Evolutionary conservation across 108 stramenopile genomes (phyloP).

Genomic region (Poteriospumella lacustris): DNA sequence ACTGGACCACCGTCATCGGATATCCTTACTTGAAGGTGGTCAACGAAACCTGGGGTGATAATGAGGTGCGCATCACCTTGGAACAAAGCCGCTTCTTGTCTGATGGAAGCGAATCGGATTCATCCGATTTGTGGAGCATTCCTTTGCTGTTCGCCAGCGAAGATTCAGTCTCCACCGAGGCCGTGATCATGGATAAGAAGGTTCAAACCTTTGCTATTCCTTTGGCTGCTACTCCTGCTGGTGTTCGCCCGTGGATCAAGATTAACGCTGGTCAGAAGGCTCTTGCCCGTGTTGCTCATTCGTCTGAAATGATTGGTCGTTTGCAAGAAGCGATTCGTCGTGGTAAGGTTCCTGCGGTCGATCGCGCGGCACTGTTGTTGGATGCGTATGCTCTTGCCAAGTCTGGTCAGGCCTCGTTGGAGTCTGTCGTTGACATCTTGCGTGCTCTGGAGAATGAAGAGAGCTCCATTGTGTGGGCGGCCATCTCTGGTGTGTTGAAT

Average conservation of each 20-base stretch:
- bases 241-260: constrained; percentile 76
- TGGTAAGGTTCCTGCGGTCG: constrained; percentile 62
- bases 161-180: constrained; percentile 58
- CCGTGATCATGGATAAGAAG: constrained; percentile 74
- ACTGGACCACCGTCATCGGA: constrained; percentile 70
- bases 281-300: constrained; percentile 76
- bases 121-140: constrained; percentile 82
- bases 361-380: constrained; percentile 75
- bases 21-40: constrained; percentile 66
- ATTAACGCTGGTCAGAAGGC: constrained; percentile 89
- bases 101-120: no score
- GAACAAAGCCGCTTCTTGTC: constrained; percentile 8
- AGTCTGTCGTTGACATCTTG: constrained; percentile 66
- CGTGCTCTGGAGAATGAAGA: constrained; percentile 70
- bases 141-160: constrained; percentile 74
- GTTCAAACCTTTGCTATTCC: constrained; percentile 67
- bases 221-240: no score
- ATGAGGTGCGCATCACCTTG: constrained; percentile 39
- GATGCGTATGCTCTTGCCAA: constrained; percentile 84
- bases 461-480: constrained; percentile 75
- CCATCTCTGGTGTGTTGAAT: constrained; percentile 64
- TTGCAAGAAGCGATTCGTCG: constrained; percentile 55
- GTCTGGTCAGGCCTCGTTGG: constrained; percentile 73
- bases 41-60: constrained; percentile 32
- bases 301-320: constrained; percentile 62